These are phyloP conservation scores for Drosera spatulata DNA, from an alignment of 179 eudicot species.

Conservation along the genomic window DNA sequence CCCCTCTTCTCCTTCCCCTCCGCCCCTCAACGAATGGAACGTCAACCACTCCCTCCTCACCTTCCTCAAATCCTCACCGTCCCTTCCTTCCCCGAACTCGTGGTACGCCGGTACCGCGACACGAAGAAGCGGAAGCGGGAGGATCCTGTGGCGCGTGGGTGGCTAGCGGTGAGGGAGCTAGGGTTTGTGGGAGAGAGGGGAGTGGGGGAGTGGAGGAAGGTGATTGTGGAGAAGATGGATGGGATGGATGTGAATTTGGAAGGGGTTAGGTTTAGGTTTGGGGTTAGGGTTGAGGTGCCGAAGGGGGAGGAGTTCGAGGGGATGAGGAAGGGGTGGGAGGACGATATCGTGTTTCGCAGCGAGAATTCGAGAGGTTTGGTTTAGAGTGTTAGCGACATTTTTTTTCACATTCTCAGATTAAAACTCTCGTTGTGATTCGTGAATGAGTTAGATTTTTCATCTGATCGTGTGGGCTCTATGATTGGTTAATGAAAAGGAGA, in stretches of 20 bases:
- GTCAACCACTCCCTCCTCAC: constrained; percentile 54
- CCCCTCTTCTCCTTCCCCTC: constrained; percentile 49
- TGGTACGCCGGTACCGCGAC: constrained; percentile 37
- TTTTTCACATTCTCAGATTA: too few species aligned
- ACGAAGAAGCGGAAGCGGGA: constrained; percentile 61
- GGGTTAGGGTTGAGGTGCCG: constrained; percentile 34
- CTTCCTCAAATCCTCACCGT: constrained; percentile 27
- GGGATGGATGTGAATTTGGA: constrained; percentile 69
- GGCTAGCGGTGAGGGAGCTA: constrained; percentile 39
- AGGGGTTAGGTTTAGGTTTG: constrained; percentile 57
- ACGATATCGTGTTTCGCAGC: constrained; percentile 34
- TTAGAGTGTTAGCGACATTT: too few species aligned
- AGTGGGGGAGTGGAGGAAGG: constrained; percentile 11
- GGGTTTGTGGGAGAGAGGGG: constrained; percentile 27
- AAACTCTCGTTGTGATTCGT: too few species aligned
- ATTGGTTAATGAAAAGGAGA: too few species aligned
- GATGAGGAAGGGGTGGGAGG: constrained; percentile 68
- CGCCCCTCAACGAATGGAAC: constrained; percentile 63
- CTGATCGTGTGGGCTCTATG: too few species aligned
- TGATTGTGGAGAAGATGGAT: constrained; percentile 58
- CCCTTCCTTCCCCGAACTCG: constrained; percentile 21
- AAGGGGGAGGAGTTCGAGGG: constrained; percentile 43
- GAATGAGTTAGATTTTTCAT: too few species aligned
- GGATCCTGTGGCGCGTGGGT: constrained; percentile 54
- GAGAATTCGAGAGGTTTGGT: not conserved